Percentiles rank a stretch among this genome's conserved stretches.
These are phyloP conservation scores for Melanopsichium pennsylvanicum DNA, from an alignment of 1,284 basidiomycete genomes.

Conservation along the genomic window DNA sequence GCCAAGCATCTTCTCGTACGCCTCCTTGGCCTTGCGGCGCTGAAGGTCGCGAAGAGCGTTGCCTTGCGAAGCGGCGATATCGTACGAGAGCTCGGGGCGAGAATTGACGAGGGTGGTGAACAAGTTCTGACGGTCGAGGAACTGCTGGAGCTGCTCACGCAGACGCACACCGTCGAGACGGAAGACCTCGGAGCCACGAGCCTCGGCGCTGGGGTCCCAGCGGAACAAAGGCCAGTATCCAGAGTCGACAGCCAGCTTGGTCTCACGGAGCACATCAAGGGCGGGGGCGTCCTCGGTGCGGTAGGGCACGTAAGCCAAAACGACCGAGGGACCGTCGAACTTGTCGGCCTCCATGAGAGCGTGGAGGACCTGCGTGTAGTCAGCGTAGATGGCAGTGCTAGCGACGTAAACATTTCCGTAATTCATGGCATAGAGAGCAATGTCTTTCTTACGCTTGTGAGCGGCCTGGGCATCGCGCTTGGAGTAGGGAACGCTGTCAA, in stretches of 20 bases:
- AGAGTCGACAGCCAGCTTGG: slow-evolving; percentile 92
- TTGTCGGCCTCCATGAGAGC: slow-evolving; percentile 89
- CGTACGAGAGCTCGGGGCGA: slow-evolving; percentile 80
- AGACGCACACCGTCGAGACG: slow-evolving; percentile 89
- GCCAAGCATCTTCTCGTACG: slow-evolving; percentile 84
- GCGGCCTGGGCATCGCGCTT: slow-evolving; percentile 68
- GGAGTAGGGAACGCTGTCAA: slow-evolving; percentile 90
- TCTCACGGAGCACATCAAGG: slow-evolving; percentile 90
- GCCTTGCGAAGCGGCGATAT: slow-evolving; percentile 85
- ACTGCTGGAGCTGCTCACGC: slow-evolving; percentile 91
- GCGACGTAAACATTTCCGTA: slow-evolving; percentile 96
- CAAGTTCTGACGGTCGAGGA: slow-evolving; percentile 96
- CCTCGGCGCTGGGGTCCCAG: slow-evolving; percentile 86
- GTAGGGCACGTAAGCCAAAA: slow-evolving; percentile 95
- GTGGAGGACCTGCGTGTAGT: slow-evolving; percentile 93
- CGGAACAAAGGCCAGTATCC: slow-evolving; percentile 99
- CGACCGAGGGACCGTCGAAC: slow-evolving; percentile 87
- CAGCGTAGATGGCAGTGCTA: slow-evolving; percentile 91
- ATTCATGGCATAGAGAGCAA: slow-evolving; percentile 86
- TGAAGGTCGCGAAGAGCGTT: slow-evolving; percentile 83
- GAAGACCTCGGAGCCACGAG: slow-evolving; percentile 81
- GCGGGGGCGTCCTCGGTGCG: slow-evolving; percentile 75
- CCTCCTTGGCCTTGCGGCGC: slow-evolving; percentile 81
- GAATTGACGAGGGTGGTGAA: slow-evolving; percentile 84
- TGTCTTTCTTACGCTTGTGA: slow-evolving; percentile 65